Evolutionary conservation across 2,329 filamentous ascomycete species (phyloP), one percentile per base, ranked within the genome.

Genomic region (Ophiocordyceps camponoti-leonardi): DNA sequence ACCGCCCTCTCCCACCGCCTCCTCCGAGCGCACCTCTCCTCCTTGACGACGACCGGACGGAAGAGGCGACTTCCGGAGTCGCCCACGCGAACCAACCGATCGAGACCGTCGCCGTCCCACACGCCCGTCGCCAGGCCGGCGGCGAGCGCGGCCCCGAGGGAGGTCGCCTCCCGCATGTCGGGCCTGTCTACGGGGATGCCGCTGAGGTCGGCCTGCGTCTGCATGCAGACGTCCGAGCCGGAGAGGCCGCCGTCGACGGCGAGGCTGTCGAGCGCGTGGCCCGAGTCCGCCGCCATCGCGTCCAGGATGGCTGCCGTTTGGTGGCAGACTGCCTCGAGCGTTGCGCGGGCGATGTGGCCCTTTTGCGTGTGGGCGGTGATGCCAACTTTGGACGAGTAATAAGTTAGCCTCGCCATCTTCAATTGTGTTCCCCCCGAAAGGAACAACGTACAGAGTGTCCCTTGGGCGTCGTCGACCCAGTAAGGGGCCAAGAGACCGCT

Each of bases 401-500:
- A n/a, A 14, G 23, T 26, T 31, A 30, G 26, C 13, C 26, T 6
- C n/a, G 23, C 14, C 26, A 6, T 18, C 14, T n/a, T n/a, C n/a
- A n/a, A n/a, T n/a, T n/a, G n/a, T n/a, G n/a, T n/a, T n/a, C n/a
- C n/a, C n/a, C n/a, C n/a, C n/a, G n/a, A n/a, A n/a, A n/a, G n/a
- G n/a, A n/a, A n/a, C n/a, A 28, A 67, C 73, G 65, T 67, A 79
- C 75, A 88, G 46, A 92, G 77, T 6, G 87, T 94, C 48, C 87
- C 87, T 60, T 87, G 83, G 19, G 86, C 86, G 63, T 93, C 85
- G 58, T 94, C 86, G 49, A 94, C 90, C 87, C 87, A 94, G 63
- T 94, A 94, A 0, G 87, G 87, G 1, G 87, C 87, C 59, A 94
- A 94, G 3, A 94, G 72, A 45, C 87, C 87, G 61, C 82, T 87